phyloP scores from a whole-genome alignment of 2,329 filamentous ascomycete genomes.

The Xylaria sp. region DNA sequence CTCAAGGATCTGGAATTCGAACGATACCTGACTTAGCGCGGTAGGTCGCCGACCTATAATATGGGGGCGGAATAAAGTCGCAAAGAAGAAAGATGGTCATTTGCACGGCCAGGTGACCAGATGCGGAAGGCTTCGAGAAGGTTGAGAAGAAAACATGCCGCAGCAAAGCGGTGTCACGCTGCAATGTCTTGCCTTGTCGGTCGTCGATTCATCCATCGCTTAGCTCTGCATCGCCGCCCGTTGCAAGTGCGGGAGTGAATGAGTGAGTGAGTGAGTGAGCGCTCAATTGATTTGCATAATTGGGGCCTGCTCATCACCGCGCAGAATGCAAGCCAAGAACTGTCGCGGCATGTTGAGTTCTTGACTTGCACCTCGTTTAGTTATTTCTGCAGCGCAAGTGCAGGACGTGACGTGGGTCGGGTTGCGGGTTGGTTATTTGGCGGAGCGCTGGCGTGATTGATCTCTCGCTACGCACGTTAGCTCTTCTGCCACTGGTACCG shows the following conservation, averaged over 20 bases:
- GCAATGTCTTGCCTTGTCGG: conserved; percentile 31
- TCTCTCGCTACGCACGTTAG: not conserved
- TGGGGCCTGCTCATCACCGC: conserved; percentile 34
- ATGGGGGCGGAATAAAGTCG: conserved; percentile 35
- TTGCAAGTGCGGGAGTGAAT: conserved; percentile 3
- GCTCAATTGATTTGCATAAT: conserved; percentile 42
- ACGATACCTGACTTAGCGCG: conserved; percentile 23
- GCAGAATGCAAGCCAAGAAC: conserved; percentile 35
- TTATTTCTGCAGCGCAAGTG: no score
- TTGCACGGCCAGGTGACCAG: conserved; percentile 42
- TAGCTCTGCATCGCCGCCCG: conserved; percentile 24
- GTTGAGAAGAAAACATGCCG: conserved; percentile 41
- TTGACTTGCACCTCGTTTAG: conserved; percentile 27
- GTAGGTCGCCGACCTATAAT: conserved; percentile 29
- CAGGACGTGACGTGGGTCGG: conserved; percentile 17
- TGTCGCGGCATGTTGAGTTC: conserved; percentile 21
- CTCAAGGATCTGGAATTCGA: conserved; percentile 30
- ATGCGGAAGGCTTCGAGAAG: conserved; percentile 50
- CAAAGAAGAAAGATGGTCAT: conserved; percentile 39
- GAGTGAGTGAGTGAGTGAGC: not conserved
- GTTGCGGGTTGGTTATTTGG: conserved; percentile 20
- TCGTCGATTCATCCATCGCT: conserved; percentile 11
- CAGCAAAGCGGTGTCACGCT: conserved; percentile 44
- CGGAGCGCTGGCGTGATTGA: conserved; percentile 32
- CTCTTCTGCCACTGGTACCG: not conserved